A percentile compares a stretch with the other conserved stretches of the same genome.
phyloP scores from a whole-genome alignment of 805 yeast genomes.

The Candida insectorum region DNA sequence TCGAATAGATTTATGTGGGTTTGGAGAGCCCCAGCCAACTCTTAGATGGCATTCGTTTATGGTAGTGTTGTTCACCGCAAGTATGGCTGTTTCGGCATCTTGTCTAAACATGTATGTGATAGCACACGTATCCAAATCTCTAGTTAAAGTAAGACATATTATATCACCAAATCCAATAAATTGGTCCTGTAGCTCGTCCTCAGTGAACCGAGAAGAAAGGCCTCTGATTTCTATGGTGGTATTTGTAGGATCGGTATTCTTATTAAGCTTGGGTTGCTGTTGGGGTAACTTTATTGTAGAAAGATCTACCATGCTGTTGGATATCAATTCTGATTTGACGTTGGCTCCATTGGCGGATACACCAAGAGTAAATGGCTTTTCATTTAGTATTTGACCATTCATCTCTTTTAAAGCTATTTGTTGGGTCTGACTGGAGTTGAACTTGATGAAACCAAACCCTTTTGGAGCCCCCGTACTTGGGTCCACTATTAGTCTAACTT shows the following conservation, averaged over 20 bases:
- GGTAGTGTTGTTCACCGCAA: conserved; percentile 26
- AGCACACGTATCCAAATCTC: conserved; percentile 18
- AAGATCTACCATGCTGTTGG: not conserved
- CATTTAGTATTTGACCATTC: conserved; percentile 74
- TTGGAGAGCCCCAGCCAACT: too few species aligned
- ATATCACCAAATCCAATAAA: conserved; percentile 64
- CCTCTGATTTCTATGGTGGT: conserved; percentile 75
- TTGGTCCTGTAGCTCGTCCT: conserved; percentile 56
- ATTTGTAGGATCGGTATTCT: conserved; percentile 76
- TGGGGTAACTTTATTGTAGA: conserved; percentile 29
- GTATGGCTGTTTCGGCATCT: conserved; percentile 37
- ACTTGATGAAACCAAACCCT: conserved; percentile 90
- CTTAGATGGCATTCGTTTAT: conserved; percentile 19
- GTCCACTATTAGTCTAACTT: conserved; percentile 78
- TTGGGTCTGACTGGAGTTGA: conserved; percentile 61
- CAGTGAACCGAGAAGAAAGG: conserved; percentile 54
- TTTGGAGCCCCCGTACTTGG: conserved; percentile 64
- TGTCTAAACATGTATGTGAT: conserved; percentile 27
- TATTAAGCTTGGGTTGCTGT: conserved; percentile 53
- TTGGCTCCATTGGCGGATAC: conserved; percentile 33
- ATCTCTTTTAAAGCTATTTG: conserved; percentile 71
- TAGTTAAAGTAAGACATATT: conserved; percentile 20
- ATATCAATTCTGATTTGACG: conserved; percentile 15
- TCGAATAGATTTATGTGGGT: too few species aligned
- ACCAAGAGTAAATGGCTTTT: conserved; percentile 74